These are phyloP conservation scores for Zopfia rhizophila DNA, from an alignment of 2,329 filamentous ascomycete genomes.

Conservation along the genomic window DNA sequence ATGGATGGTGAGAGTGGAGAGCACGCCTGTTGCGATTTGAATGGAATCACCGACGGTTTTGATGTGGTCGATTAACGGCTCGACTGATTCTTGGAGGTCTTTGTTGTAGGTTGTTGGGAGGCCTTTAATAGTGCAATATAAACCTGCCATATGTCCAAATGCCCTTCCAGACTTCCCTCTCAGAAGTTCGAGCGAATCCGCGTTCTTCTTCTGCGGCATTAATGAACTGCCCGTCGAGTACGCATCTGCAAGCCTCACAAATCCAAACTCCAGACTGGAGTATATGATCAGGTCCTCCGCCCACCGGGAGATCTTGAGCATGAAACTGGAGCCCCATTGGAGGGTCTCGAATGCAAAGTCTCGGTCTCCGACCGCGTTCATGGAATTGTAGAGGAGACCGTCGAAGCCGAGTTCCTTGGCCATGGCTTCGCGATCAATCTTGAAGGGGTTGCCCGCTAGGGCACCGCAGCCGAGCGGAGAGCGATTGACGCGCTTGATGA, in stretches of 20 bases:
- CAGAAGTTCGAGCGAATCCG: slow-evolving; percentile 77
- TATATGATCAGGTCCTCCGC: slow-evolving; percentile 89
- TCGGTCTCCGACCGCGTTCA: slow-evolving; percentile 78
- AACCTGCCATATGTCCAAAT: slow-evolving; percentile 83
- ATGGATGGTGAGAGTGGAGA: slow-evolving; percentile 75
- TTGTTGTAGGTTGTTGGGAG: slow-evolving; percentile 90
- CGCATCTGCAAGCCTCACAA: slow-evolving; percentile 79
- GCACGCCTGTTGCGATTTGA: slow-evolving; percentile 82
- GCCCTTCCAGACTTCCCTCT: slow-evolving; percentile 80
- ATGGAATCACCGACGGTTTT: slow-evolving; percentile 85
- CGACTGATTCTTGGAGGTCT: slow-evolving; percentile 87
- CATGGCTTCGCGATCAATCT: slow-evolving; percentile 82
- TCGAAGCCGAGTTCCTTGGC: slow-evolving; percentile 84
- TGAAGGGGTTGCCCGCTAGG: slow-evolving; percentile 83
- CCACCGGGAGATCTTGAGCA: slow-evolving; percentile 83
- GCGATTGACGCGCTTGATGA: slow-evolving; percentile 77
- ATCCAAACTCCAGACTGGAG: slow-evolving; percentile 78
- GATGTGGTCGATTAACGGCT: slow-evolving; percentile 85
- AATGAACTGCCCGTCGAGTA: slow-evolving; percentile 81
- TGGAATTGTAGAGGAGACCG: slow-evolving; percentile 77
- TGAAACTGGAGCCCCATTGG: slow-evolving; percentile 81
- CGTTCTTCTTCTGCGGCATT: slow-evolving; percentile 89
- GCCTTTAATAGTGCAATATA: slow-evolving; percentile 80
- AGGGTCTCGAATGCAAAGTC: slow-evolving; percentile 87
- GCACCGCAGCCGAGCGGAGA: slow-evolving; percentile 79